These are phyloP conservation scores for Tetrapyrgos nigripes DNA, from an alignment of 1,284 basidiomycete genomes.

Conservation along the genomic window DNA sequence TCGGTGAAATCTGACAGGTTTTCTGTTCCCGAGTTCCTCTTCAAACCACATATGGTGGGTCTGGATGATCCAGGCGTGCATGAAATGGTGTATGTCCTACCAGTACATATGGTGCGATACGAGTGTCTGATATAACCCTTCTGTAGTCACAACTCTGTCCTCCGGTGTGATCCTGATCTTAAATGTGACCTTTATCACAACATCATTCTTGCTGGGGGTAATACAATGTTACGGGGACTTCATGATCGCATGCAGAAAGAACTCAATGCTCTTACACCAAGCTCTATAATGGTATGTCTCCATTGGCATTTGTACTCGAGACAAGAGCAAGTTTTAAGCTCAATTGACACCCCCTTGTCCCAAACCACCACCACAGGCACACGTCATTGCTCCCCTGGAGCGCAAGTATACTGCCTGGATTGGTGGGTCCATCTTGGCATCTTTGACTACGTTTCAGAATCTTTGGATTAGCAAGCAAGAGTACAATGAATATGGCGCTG, in stretches of 20 bases:
- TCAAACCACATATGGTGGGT: constrained; percentile 95
- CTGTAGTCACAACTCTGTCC: constrained; percentile 73
- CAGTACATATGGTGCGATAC: background rate
- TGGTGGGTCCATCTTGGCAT: constrained; percentile 5
- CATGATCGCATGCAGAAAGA: constrained; percentile 99
- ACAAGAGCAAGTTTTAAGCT: background rate
- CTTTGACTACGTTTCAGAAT: constrained; percentile 17
- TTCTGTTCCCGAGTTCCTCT: constrained; percentile 96
- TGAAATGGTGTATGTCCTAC: constrained; percentile 83
- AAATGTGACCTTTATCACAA: constrained; percentile 93
- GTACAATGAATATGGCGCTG: constrained; percentile 20
- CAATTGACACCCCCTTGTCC: background rate
- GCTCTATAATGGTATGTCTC: constrained; percentile 83
- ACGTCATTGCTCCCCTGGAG: constrained; percentile 15
- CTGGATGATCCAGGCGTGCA: constrained; percentile 95
- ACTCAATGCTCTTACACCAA: constrained; percentile 86
- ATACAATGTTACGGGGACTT: constrained; percentile 98
- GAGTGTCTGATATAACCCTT: background rate
- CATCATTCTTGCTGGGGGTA: constrained; percentile 95
- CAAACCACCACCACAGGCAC: constrained; percentile 6
- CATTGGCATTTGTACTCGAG: background rate
- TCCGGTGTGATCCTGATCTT: constrained; percentile 83
- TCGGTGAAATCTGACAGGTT: constrained; percentile 56
- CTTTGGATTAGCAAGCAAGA: constrained; percentile 19
- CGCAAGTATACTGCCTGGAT: constrained; percentile 20